Evolutionary conservation across 441 rosid species (phyloP).

Genomic region (Bocquillonia castaneifolia): DNA sequence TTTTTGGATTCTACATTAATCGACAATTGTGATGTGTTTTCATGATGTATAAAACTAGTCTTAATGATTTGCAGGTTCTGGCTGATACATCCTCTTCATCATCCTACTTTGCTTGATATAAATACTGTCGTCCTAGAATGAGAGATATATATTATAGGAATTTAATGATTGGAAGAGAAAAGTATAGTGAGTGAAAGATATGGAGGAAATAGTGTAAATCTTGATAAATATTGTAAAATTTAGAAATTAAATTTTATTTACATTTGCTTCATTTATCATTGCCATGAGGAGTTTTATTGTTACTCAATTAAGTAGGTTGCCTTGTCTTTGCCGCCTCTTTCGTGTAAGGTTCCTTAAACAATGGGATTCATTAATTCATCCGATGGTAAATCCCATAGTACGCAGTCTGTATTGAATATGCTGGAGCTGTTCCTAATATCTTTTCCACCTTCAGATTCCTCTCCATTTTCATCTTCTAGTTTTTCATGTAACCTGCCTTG

Average conservation of each 20-base stretch:
- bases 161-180: slow-evolving; percentile 19
- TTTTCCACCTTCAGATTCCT: slow-evolving; percentile 39
- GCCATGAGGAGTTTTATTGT: slow-evolving; percentile 25
- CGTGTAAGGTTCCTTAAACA: slow-evolving; percentile 19
- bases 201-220: slow-evolving; percentile 22
- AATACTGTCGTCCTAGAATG: slow-evolving; percentile 8
- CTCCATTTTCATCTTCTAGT: slow-evolving; percentile 35
- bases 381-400: slow-evolving; percentile 58
- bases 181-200: slow-evolving; percentile 15
- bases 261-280: slow-evolving; percentile 22
- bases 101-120: slow-evolving; percentile 82
- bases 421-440: slow-evolving; percentile 36
- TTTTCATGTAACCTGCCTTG: slow-evolving; percentile 31
- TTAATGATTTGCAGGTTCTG: slow-evolving; percentile 62
- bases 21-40: neutral
- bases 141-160: slow-evolving; percentile 20
- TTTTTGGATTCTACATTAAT: neutral
- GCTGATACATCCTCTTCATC: slow-evolving; percentile 96
- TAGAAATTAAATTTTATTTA: slow-evolving; percentile 30
- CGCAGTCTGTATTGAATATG: slow-evolving; percentile 50
- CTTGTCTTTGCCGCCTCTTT: slow-evolving; percentile 16
- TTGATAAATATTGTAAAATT: slow-evolving; percentile 21
- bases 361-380: slow-evolving; percentile 50
- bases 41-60: slow-evolving; percentile 2
- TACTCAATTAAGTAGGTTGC: slow-evolving; percentile 14